A percentile compares a stretch with the other conserved stretches of the same genome.
phyloP scores from a whole-genome alignment of 1,139 yeast genomes.

The Kluyveromyces sp. region DNA sequence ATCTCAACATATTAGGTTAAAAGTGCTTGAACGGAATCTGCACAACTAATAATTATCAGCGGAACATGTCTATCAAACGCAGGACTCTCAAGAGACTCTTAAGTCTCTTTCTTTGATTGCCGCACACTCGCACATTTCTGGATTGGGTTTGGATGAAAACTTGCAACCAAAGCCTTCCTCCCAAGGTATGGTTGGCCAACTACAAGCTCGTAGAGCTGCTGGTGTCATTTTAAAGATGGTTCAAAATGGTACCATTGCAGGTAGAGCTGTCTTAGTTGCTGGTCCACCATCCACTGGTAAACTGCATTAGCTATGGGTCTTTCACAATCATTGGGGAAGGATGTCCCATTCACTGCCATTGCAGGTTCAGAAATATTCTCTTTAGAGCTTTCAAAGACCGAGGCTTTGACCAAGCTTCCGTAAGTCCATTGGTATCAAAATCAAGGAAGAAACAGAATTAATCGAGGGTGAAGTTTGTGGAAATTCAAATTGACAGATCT shows the following conservation, averaged over 20 bases:
- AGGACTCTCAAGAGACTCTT: constrained; percentile 37
- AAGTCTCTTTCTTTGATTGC: constrained; percentile 71
- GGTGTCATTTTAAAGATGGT: constrained; percentile 91
- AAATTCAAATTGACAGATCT: constrained; percentile 93
- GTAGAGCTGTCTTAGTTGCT: constrained; percentile 89
- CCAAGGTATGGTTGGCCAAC: constrained; percentile 98
- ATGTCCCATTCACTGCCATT: constrained; percentile 92
- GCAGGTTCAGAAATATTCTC: constrained; percentile 93
- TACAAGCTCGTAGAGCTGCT: constrained; percentile 91
- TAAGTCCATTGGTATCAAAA: constrained; percentile 88
- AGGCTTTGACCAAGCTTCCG: constrained; percentile 97
- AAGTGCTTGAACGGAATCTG: background rate
- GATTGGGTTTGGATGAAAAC: constrained; percentile 87
- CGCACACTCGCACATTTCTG: constrained; percentile 94
- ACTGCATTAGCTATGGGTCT: constrained; percentile 98
- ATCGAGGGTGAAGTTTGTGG: constrained; percentile 99
- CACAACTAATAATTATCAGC: background rate
- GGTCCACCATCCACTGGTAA: constrained; percentile 99
- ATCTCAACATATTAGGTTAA: too few relatives aligned
- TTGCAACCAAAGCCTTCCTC: constrained; percentile 70
- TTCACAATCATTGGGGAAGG: constrained; percentile 78
- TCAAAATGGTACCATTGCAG: constrained; percentile 90
- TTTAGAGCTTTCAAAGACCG: constrained; percentile 87
- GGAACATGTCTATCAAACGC: constrained; percentile 38
- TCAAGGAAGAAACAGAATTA: constrained; percentile 93